Conservation (phyloP, 495 filamentous ascomycete species). For the Rhypophila decipiens region DNA sequence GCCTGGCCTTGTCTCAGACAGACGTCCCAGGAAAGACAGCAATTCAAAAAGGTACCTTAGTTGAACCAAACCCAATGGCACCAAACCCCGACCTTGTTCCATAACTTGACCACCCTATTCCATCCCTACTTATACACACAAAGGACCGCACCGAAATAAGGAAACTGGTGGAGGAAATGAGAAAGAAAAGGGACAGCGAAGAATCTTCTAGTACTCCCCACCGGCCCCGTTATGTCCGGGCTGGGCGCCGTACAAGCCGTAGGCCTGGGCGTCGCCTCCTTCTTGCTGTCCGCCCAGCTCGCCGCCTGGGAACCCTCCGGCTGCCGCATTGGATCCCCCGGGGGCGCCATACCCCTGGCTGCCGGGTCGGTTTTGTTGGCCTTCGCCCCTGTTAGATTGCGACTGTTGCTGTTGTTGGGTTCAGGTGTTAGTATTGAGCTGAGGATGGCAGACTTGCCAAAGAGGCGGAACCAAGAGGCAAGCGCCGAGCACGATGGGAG, state of each 20-base stretch:
- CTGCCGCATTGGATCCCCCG: constrained; percentile 40
- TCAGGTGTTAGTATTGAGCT: not conserved
- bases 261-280: constrained; percentile 53
- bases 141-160: not conserved
- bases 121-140: not conserved
- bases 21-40: too few relatives aligned
- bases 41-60: too few relatives aligned
- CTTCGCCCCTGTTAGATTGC: constrained; percentile 70
- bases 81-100: too few relatives aligned
- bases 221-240: constrained; percentile 64
- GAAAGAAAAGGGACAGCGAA: not conserved
- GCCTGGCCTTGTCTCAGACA: too few relatives aligned
- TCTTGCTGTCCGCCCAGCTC: constrained; percentile 50
- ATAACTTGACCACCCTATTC: too few relatives aligned
- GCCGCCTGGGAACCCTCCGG: constrained; percentile 51
- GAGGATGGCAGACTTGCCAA: too few relatives aligned
- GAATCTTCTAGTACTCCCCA: constrained; percentile 27
- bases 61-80: too few relatives aligned
- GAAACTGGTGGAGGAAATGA: not conserved
- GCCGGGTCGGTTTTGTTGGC: constrained; percentile 57
- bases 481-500: too few relatives aligned
- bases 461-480: constrained; percentile 7
- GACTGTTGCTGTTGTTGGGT: constrained; percentile 48
- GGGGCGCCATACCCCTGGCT: constrained; percentile 64
- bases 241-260: constrained; percentile 55